phyloP scores from a whole-genome alignment of 495 filamentous ascomycete species.

The Penicillium malachiteum region DNA sequence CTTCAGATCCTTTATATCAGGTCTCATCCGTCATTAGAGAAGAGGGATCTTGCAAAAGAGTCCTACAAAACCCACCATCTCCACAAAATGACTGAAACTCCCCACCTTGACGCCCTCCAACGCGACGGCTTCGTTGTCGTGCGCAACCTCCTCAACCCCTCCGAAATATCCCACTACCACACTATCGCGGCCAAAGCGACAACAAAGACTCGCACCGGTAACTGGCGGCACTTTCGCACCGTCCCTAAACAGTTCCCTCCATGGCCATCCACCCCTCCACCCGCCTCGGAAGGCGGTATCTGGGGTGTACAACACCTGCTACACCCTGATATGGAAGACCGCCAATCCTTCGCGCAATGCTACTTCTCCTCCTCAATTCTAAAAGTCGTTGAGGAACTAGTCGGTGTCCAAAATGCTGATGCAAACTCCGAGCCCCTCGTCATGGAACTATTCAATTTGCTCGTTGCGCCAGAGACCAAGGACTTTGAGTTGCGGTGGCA shows the following conservation, averaged over 20 bases:
- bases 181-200: slow-evolving; percentile 52
- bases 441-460: slow-evolving; percentile 79
- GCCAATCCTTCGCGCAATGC: slow-evolving; percentile 52
- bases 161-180: slow-evolving; percentile 54
- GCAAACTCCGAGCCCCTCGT: slow-evolving; percentile 51
- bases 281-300: slow-evolving; percentile 59
- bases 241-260: slow-evolving; percentile 86
- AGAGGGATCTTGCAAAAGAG: too few species aligned
- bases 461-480: slow-evolving; percentile 60
- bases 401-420: slow-evolving; percentile 38
- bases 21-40: too few species aligned
- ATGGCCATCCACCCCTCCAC: slow-evolving; percentile 56
- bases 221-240: slow-evolving; percentile 77
- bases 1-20: neutral
- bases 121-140: slow-evolving; percentile 50
- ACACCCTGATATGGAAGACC: slow-evolving; percentile 62
- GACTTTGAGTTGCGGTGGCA: slow-evolving; percentile 76
- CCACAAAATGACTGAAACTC: slow-evolving; percentile 21
- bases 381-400: slow-evolving; percentile 53
- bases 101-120: slow-evolving; percentile 43
- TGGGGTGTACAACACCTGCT: slow-evolving; percentile 86
- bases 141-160: slow-evolving; percentile 46
- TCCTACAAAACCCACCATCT: neutral
- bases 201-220: slow-evolving; percentile 55
- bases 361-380: slow-evolving; percentile 69